Evolutionary conservation across 768 basidiomycete species (phyloP).

Genomic region (Cyclocybe cylindracea): DNA sequence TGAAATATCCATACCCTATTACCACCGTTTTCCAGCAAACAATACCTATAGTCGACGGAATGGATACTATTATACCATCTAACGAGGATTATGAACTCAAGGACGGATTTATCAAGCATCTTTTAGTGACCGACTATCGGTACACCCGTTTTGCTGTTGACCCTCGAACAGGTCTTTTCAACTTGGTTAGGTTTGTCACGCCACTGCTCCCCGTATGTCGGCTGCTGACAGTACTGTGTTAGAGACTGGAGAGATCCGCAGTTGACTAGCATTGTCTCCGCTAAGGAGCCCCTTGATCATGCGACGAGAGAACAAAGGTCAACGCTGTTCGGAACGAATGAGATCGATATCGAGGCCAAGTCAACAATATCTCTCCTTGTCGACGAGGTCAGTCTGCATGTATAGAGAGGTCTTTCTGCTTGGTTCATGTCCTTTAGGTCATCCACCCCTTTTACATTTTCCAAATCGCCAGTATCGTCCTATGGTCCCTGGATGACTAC

Average conservation of each 20-base stretch:
- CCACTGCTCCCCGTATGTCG: not conserved
- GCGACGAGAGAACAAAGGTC: slow-evolving; percentile 62
- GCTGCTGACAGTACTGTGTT: slow-evolving; percentile 5
- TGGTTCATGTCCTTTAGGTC: slow-evolving; percentile 42
- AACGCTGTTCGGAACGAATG: slow-evolving; percentile 79
- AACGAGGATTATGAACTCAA: slow-evolving; percentile 31
- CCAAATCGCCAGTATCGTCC: slow-evolving; percentile 90
- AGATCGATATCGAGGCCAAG: slow-evolving; percentile 90
- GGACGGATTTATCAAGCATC: slow-evolving; percentile 42
- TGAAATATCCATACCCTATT: slow-evolving; percentile 76
- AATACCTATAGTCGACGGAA: slow-evolving; percentile 29
- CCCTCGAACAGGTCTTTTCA: slow-evolving; percentile 78
- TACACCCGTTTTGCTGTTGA: slow-evolving; percentile 91
- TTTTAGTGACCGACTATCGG: slow-evolving; percentile 85
- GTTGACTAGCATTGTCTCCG: slow-evolving; percentile 63
- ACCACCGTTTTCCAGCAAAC: slow-evolving; percentile 73
- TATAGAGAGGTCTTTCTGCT: not conserved
- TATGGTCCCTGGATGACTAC: slow-evolving; percentile 96
- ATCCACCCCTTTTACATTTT: slow-evolving; percentile 99
- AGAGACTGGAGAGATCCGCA: slow-evolving; percentile 91
- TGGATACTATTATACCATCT: slow-evolving; percentile 24
- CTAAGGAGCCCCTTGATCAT: slow-evolving; percentile 65
- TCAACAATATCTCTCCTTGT: slow-evolving; percentile 74
- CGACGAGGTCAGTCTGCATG: slow-evolving; percentile 67
- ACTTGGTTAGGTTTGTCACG: slow-evolving; percentile 67